A percentile compares a stretch with the other conserved stretches of the same genome.
Conservation (phyloP, 2,329 filamentous ascomycete species). For the Paraconiothyrium brasiliense region DNA sequence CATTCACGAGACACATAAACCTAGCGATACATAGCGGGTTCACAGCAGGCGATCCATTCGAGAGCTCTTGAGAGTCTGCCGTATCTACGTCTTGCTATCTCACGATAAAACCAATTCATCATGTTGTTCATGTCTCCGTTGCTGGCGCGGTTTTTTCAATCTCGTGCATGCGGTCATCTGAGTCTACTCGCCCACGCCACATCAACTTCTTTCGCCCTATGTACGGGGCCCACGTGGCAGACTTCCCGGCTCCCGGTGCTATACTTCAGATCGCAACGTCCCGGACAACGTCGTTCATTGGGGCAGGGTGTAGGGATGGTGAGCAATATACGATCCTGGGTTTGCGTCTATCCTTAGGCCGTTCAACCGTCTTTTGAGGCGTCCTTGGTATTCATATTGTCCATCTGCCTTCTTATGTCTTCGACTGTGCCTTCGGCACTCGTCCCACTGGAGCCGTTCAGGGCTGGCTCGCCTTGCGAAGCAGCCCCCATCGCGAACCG, state of each 20-base stretch:
- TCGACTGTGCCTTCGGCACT: slow-evolving; percentile 37
- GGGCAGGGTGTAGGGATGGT: slow-evolving; percentile 21
- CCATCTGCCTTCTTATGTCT: slow-evolving; percentile 44
- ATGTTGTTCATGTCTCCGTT: neutral
- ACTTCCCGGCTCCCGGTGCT: slow-evolving; percentile 22
- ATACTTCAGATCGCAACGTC: slow-evolving; percentile 16
- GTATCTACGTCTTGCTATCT: neutral
- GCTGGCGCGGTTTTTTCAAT: neutral
- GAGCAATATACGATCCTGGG: slow-evolving; percentile 32
- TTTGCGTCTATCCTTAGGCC: slow-evolving; percentile 29
- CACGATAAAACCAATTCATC: neutral
- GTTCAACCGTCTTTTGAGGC: slow-evolving; percentile 37
- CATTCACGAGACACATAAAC: neutral
- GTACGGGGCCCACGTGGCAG: slow-evolving; percentile 29
- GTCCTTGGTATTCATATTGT: slow-evolving; percentile 38
- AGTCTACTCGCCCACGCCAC: slow-evolving; percentile 6
- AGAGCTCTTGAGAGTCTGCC: neutral
- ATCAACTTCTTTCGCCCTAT: slow-evolving; percentile 12
- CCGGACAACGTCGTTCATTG: slow-evolving; percentile 13
- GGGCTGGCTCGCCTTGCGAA: slow-evolving; percentile 24
- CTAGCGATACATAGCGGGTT: neutral
- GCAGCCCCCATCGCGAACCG: slow-evolving; percentile 8
- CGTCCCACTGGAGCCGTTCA: slow-evolving; percentile 24
- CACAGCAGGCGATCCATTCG: neutral
- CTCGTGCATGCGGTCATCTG: neutral